Base-by-base conservation (phyloP, 75 land plant species). In the Selaginella tamariscina region DNA sequence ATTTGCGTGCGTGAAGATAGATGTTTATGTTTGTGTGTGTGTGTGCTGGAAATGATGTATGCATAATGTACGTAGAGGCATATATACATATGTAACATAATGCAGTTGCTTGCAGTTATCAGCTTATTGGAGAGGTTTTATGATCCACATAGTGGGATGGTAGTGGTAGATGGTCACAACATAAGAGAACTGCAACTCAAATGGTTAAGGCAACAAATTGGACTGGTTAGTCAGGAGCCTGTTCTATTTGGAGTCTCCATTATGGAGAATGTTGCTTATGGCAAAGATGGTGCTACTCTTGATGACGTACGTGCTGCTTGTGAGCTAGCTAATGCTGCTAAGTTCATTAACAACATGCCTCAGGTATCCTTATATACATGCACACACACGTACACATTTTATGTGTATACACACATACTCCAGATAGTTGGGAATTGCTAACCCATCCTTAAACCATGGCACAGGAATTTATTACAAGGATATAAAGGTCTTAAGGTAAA, bases 141-240 rank as follows among this genome's bases (percentile, higher is more conserved):
- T 59, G 62, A 59, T n/a, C 62, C 62, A 21, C 62, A 59, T 9
- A 26, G 62, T 59, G 62, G 62, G 9, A 21, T 23, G 62, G 26
- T 59, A 9, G 5, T n/a, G 8, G 21, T 59, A 2, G 62, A 59
- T n/a, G 26, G 26, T n/a, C 27, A 23, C 26, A n/a, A 59, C 26
- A 59, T 59, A 8, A 59, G 26, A 26, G 21, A 59, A 59, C 21
- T 59, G n/a, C 62, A 59, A n/a, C 26, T 59, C 21, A 59, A 26
- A 59, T 59, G 62, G 62, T 23, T 59, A n/a, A 59, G 62, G 21
- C 62, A 59, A 21, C 62, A 59, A n/a, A 59, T 59, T 59, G 70
- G 74, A 20, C 74, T 72, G 23, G 75, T 73, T 1, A 73, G 72
- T 31, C 76, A 74, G 54, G 76, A 74, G 56, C 76, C 76, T 59